phyloP scores from a whole-genome alignment of 2,329 filamentous ascomycete species.

The Aaosphaeria arxii region DNA sequence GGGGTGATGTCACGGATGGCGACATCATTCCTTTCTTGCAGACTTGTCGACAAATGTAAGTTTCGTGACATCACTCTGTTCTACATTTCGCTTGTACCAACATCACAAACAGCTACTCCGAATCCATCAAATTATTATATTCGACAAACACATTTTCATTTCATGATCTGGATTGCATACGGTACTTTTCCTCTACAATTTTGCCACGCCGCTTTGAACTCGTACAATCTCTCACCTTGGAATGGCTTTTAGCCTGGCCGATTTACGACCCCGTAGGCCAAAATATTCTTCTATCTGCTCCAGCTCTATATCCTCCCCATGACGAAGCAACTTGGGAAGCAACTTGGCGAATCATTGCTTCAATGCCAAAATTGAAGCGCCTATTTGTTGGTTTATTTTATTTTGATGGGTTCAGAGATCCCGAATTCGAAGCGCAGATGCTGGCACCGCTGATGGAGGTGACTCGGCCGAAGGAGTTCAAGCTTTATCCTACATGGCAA shows the following conservation, averaged over 20 bases:
- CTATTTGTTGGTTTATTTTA: slow-evolving; percentile 13
- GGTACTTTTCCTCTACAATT: slow-evolving; percentile 16
- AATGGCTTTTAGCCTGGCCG: slow-evolving; percentile 18
- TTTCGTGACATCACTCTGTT: no score
- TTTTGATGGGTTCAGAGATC: slow-evolving; percentile 19
- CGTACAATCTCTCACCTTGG: slow-evolving; percentile 12
- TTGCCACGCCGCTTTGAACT: slow-evolving; percentile 15
- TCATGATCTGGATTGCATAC: slow-evolving; percentile 18
- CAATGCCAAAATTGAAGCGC: slow-evolving; percentile 12
- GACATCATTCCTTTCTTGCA: slow-evolving; percentile 34
- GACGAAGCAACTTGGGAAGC: slow-evolving; percentile 22
- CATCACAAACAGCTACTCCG: slow-evolving; percentile 14
- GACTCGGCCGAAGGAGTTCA: slow-evolving; percentile 9
- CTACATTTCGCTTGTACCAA: not conserved
- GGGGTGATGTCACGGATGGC: slow-evolving; percentile 12
- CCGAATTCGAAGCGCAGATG: slow-evolving; percentile 11
- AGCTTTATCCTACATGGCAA: slow-evolving; percentile 15
- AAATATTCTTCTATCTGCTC: slow-evolving; percentile 9
- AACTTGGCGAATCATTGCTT: slow-evolving; percentile 18
- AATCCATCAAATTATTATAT: slow-evolving; percentile 16
- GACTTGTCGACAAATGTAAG: slow-evolving; percentile 25
- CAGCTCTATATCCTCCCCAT: slow-evolving; percentile 17
- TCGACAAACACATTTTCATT: slow-evolving; percentile 21
- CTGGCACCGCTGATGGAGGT: slow-evolving; percentile 13
- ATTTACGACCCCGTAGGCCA: slow-evolving; percentile 19